A percentile compares a stretch with the other conserved stretches of the same genome.
Evolutionary conservation across 192 early-diverging fungal genomes (phyloP).

Genomic region (Podila clonocystis): DNA sequence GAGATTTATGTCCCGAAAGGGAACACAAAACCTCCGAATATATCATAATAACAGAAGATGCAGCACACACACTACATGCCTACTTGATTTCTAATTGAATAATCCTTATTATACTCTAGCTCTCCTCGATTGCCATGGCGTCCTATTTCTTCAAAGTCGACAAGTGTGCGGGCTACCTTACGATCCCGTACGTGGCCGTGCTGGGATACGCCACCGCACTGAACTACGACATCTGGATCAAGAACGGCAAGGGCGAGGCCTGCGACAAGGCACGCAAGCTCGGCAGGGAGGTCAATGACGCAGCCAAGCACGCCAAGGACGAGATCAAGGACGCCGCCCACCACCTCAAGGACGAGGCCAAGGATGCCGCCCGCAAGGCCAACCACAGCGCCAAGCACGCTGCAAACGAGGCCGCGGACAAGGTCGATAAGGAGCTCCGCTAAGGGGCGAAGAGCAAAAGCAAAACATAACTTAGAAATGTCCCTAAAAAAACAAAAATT

Average conservation of each 20-base stretch:
- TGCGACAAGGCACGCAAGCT: conserved; percentile 41
- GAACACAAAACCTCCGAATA: not conserved
- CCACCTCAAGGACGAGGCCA: conserved; percentile 29
- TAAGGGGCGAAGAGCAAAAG: not conserved
- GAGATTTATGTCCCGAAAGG: not conserved
- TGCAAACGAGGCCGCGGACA: conserved; percentile 28
- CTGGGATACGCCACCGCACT: conserved; percentile 49
- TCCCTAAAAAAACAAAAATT: no score
- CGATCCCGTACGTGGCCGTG: conserved; percentile 45
- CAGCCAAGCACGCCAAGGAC: conserved; percentile 44
- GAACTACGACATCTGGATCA: conserved; percentile 51
- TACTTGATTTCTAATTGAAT: not conserved
- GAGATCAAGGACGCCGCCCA: conserved; percentile 44
- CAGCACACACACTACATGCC: no score
- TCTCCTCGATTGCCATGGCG: conserved; percentile 21
- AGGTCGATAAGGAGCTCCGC: conserved; percentile 30
- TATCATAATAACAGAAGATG: no score
- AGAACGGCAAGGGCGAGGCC: conserved; percentile 35
- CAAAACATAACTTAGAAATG: no score
- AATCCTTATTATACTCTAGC: conserved; percentile 2
- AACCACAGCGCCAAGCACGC: conserved; percentile 13
- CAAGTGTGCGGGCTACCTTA: conserved; percentile 45
- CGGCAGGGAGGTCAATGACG: conserved; percentile 46
- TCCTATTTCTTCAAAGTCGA: conserved; percentile 50
- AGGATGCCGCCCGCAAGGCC: conserved; percentile 19